These are phyloP conservation scores for Carex myosuroides DNA, from an alignment of 176 grass and related monocot species.

Conservation along the genomic window DNA sequence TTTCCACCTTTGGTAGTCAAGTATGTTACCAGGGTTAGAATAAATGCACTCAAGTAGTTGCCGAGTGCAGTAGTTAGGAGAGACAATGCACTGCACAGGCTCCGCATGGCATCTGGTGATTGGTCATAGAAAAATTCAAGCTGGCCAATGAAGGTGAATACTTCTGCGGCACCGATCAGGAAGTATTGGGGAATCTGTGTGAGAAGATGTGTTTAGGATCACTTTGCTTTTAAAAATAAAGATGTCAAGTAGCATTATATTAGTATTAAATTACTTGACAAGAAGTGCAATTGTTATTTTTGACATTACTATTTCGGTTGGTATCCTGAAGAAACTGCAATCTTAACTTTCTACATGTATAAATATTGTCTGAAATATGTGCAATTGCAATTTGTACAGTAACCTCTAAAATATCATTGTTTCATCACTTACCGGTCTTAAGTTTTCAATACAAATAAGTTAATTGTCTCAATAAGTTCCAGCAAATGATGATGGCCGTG, in stretches of 20 bases:
- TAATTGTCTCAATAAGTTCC: not conserved
- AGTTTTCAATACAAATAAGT: not conserved
- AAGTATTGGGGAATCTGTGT: constrained; percentile 64
- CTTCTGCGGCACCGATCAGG: constrained; percentile 58
- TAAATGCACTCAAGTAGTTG: constrained; percentile 72
- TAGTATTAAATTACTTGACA: not conserved
- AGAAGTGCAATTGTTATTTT: not conserved
- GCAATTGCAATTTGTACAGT: not conserved
- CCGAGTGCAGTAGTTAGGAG: constrained; percentile 52
- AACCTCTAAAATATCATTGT: not conserved
- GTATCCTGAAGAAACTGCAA: not conserved
- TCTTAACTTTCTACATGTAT: not conserved
- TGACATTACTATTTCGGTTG: not conserved
- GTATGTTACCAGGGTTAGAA: constrained; percentile 57
- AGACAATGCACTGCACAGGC: constrained; percentile 61
- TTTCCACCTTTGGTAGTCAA: constrained; percentile 54
- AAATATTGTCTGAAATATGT: not conserved
- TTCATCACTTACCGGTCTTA: not conserved
- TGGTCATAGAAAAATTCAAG: constrained; percentile 82
- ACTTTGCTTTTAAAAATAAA: not conserved
- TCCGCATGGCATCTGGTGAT: constrained; percentile 80
- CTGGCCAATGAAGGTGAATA: constrained; percentile 74
- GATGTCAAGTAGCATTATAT: not conserved
- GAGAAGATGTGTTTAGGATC: not conserved
- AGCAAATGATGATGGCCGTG: not conserved